Evolutionary conservation across 2,329 filamentous ascomycete genomes (phyloP).

Genomic region (Penicillium fuscoglaucum): DNA sequence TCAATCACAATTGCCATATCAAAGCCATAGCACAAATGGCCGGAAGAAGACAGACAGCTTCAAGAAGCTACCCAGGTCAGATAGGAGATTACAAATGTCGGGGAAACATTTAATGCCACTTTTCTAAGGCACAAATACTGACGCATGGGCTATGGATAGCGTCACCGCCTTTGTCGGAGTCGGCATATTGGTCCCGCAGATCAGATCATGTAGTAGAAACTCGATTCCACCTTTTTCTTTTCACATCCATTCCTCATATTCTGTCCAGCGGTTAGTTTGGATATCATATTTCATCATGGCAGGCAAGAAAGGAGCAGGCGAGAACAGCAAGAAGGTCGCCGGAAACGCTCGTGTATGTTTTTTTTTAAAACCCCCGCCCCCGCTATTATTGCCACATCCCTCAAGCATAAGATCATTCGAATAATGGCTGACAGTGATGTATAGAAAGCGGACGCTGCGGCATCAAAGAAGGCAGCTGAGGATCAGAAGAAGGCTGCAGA

Average conservation of each 20-base stretch:
- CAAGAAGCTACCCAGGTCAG: background rate
- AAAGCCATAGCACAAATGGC: constrained; percentile 1
- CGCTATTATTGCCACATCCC: constrained; percentile 20
- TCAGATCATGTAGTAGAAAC: constrained; percentile 22
- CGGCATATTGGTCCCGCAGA: constrained; percentile 27
- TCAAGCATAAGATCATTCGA: constrained; percentile 3
- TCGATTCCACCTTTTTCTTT: constrained; percentile 19
- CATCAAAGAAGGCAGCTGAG: constrained; percentile 72
- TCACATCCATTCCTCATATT: background rate
- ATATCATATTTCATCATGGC: constrained; percentile 57
- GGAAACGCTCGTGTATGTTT: constrained; percentile 67
- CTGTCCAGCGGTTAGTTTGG: constrained; percentile 5
- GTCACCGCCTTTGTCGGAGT: constrained; percentile 27
- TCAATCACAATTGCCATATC: background rate
- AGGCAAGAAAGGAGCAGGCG: constrained; percentile 65
- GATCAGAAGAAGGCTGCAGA: constrained; percentile 64
- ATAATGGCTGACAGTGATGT: constrained; percentile 15
- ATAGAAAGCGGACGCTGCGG: constrained; percentile 85
- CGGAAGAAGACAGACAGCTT: background rate
- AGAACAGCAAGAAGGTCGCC: constrained; percentile 83
- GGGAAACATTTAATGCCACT: background rate
- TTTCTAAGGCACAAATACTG: background rate
- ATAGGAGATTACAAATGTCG: constrained; percentile 11
- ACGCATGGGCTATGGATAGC: background rate
- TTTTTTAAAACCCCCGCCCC: constrained; percentile 26